Conservation (phyloP, 192 early-diverging fungal genomes). For the Coemansia sp. region DNA sequence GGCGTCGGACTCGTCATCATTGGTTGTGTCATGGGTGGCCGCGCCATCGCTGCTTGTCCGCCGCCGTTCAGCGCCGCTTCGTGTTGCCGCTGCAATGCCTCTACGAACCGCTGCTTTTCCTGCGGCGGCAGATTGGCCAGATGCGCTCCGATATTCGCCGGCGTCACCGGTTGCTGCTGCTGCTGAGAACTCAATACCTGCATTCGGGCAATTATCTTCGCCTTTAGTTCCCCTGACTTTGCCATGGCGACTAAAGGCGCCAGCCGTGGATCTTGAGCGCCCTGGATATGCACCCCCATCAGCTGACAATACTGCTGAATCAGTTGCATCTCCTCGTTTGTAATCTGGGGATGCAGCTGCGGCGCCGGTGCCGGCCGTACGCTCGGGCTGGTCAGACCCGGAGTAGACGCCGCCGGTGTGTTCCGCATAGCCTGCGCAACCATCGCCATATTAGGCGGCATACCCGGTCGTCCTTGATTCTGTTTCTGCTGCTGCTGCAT, state of each 20-base stretch:
- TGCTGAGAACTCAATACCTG: slow-evolving; percentile 20
- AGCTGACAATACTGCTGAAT: slow-evolving; percentile 32
- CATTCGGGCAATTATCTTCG: slow-evolving; percentile 11
- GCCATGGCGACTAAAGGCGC: slow-evolving; percentile 22
- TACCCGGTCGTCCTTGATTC: slow-evolving; percentile 24
- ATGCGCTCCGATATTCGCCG: slow-evolving; percentile 9
- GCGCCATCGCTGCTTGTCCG: slow-evolving; percentile 4
- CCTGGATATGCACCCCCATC: slow-evolving; percentile 16
- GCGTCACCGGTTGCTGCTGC: slow-evolving; percentile 14
- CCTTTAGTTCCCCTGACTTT: slow-evolving; percentile 33
- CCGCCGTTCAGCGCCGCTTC: slow-evolving; percentile 9
- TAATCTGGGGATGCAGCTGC: slow-evolving; percentile 15
- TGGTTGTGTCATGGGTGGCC: slow-evolving; percentile 5
- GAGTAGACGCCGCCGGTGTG: background rate
- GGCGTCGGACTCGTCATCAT: slow-evolving; percentile 28
- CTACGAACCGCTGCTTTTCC: slow-evolving; percentile 23
- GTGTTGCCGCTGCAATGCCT: slow-evolving; percentile 33
- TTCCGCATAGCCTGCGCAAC: slow-evolving; percentile 23
- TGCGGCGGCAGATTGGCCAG: slow-evolving; percentile 27
- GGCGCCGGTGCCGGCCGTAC: slow-evolving; percentile 10
- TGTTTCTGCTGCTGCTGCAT: slow-evolving; percentile 19
- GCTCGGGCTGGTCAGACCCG: slow-evolving; percentile 15
- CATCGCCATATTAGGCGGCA: slow-evolving; percentile 21
- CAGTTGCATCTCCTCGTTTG: slow-evolving; percentile 31
- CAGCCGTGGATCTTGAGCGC: slow-evolving; percentile 22